Conservation (phyloP, 1,284 basidiomycete genomes). For the Leccinum solheimii region DNA sequence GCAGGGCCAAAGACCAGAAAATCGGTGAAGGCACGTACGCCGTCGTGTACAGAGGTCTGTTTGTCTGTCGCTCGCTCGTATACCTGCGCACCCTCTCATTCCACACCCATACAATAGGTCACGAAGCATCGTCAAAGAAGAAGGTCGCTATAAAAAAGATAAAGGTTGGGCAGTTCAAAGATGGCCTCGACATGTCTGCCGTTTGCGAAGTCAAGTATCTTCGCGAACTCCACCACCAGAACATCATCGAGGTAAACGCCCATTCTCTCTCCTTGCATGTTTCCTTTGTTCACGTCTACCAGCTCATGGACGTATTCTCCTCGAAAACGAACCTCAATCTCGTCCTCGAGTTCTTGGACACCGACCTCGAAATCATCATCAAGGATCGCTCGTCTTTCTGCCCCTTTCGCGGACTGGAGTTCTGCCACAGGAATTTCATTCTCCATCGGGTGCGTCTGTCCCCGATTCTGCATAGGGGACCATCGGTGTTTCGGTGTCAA, state of each 20-base stretch:
- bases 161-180: constrained; percentile 95
- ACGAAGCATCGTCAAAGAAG: constrained; percentile 66
- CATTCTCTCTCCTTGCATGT: not conserved
- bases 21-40: constrained; percentile 98
- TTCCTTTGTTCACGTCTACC: not conserved
- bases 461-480: constrained; percentile 8
- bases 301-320: constrained; percentile 97
- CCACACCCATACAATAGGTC: constrained; percentile 42
- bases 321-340: constrained; percentile 96
- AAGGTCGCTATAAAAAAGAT: constrained; percentile 99
- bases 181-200: constrained; percentile 98
- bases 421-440: constrained; percentile 93
- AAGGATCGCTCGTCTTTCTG: constrained; percentile 93
- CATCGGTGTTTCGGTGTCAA: constrained; percentile 4
- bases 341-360: constrained; percentile 95
- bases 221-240: constrained; percentile 90
- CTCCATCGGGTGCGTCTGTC: constrained; percentile 78
- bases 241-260: constrained; percentile 81
- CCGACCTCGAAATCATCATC: constrained; percentile 97
- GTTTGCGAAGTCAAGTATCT: constrained; percentile 98
- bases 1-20: constrained; percentile 83
- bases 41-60: constrained; percentile 87
- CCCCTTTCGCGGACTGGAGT: constrained; percentile 92
- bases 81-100: not conserved
- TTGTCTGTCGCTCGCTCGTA: not conserved